phyloP scores from a whole-genome alignment of 768 basidiomycete species.

The Boletus rubescentipes region DNA sequence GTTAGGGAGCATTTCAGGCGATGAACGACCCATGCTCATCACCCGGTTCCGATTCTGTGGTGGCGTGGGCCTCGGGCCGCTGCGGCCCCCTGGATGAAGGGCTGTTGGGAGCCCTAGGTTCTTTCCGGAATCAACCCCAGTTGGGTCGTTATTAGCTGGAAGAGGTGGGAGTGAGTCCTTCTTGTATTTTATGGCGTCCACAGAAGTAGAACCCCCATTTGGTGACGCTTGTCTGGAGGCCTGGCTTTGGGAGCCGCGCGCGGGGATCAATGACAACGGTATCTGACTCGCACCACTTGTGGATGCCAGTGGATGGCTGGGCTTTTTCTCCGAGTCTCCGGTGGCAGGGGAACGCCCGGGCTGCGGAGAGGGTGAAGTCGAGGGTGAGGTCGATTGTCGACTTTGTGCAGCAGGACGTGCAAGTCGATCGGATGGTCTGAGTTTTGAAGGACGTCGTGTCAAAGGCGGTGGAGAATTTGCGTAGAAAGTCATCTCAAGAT shows the following conservation, averaged over 20 bases:
- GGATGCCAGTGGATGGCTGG: slow-evolving; percentile 6
- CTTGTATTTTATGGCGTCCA: slow-evolving; percentile 13
- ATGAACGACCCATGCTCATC: slow-evolving; percentile 7
- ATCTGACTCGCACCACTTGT: slow-evolving; percentile 6
- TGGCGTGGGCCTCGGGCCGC: slow-evolving; percentile 19
- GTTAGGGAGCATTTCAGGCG: slow-evolving; percentile 9
- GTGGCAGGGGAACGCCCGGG: slow-evolving; percentile 6
- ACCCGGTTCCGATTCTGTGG: slow-evolving; percentile 14
- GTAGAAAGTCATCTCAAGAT: slow-evolving; percentile 93
- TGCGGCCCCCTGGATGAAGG: slow-evolving; percentile 41
- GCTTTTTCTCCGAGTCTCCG: slow-evolving; percentile 6
- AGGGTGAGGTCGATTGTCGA: slow-evolving; percentile 17
- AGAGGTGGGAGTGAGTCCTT: slow-evolving; percentile 41
- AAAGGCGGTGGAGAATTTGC: slow-evolving; percentile 63
- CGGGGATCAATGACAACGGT: slow-evolving; percentile 26
- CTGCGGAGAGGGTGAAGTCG: slow-evolving; percentile 16
- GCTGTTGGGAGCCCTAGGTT: slow-evolving; percentile 35
- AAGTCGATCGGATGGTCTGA: slow-evolving; percentile 50
- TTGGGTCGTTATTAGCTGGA: slow-evolving; percentile 29
- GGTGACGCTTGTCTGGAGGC: slow-evolving; percentile 7
- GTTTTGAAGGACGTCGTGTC: slow-evolving; percentile 52
- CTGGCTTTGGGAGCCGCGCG: slow-evolving; percentile 10
- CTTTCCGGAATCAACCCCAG: slow-evolving; percentile 23
- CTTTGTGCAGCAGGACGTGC: slow-evolving; percentile 38
- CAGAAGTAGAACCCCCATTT: slow-evolving; percentile 6